Percentiles rank a stretch among this genome's conserved stretches.
Evolutionary conservation across 2,329 filamentous ascomycete genomes (phyloP).

Genomic region (Hymenoscyphus fructigenus): DNA sequence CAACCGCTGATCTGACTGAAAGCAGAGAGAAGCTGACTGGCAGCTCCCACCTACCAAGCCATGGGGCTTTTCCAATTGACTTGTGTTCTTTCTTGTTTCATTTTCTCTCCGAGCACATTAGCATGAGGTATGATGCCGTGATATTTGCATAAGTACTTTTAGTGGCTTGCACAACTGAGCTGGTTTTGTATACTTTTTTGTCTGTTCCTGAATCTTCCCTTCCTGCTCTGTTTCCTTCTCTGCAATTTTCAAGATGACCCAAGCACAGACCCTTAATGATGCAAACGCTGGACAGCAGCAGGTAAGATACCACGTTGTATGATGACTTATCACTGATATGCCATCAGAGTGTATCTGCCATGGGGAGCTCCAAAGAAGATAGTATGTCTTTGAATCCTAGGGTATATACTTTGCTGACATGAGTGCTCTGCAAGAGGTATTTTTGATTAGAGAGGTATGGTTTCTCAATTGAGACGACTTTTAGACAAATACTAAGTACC

Average conservation of each 20-base stretch:
- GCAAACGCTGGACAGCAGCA: not conserved
- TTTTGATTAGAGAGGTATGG: not conserved
- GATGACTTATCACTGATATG: not conserved
- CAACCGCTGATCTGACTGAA: constrained; percentile 2
- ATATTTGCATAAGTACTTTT: not conserved
- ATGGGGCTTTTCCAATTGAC: not conserved
- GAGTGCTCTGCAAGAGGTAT: not conserved
- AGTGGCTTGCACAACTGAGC: constrained; percentile 1
- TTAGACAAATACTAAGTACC: not conserved
- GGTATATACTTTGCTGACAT: not conserved
- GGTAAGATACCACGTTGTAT: not conserved
- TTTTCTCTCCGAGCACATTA: not conserved
- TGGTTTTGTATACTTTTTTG: not conserved
- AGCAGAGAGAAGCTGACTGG: not conserved
- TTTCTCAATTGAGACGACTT: not conserved
- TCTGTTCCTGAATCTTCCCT: not conserved
- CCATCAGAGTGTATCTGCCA: not conserved
- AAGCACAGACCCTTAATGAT: not conserved
- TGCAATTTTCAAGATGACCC: not conserved
- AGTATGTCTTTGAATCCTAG: not conserved
- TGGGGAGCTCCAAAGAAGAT: not conserved
- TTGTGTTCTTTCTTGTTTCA: not conserved
- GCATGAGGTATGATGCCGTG: not conserved
- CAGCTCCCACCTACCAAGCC: not conserved
- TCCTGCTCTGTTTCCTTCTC: not conserved